These are phyloP conservation scores for Hortiboletus campestris DNA, from an alignment of 768 basidiomycete genomes.

Conservation along the genomic window DNA sequence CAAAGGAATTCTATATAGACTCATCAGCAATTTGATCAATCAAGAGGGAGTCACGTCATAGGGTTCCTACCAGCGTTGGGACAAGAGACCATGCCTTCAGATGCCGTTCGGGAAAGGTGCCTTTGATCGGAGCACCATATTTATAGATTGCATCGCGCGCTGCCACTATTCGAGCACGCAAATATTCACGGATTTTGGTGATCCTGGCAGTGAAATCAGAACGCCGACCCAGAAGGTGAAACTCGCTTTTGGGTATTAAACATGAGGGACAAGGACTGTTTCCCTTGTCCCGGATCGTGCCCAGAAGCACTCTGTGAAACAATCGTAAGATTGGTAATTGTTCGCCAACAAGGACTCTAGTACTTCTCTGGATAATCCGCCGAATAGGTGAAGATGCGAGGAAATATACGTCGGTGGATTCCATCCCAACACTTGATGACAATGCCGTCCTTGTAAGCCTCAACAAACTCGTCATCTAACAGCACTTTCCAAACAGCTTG, in stretches of 20 bases:
- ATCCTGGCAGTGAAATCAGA: slow-evolving; percentile 6
- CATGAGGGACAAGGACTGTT: slow-evolving; percentile 28
- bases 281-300: slow-evolving; percentile 8
- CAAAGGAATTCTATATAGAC: slow-evolving; percentile 25
- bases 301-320: slow-evolving; percentile 23
- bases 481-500: not conserved
- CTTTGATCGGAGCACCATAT: slow-evolving; percentile 6
- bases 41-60: slow-evolving; percentile 1
- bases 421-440: not conserved
- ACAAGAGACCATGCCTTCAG: slow-evolving; percentile 7
- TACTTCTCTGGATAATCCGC: slow-evolving; percentile 4
- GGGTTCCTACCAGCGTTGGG: slow-evolving; percentile 9
- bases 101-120: not conserved
- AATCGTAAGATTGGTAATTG: not conserved
- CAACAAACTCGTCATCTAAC: not conserved
- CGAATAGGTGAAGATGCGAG: not conserved
- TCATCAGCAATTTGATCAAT: slow-evolving; percentile 17
- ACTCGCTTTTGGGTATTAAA: too few relatives aligned
- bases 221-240: too few relatives aligned
- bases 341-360: too few relatives aligned
- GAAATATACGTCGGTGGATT: not conserved
- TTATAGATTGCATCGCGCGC: slow-evolving; percentile 7
- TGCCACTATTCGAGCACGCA: not conserved
- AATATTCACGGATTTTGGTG: not conserved
- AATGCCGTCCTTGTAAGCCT: not conserved